Evolutionary conservation across 495 filamentous ascomycete genomes (phyloP), one percentile per base, ranked within the genome.

Genomic region (Xylaria scruposa): DNA sequence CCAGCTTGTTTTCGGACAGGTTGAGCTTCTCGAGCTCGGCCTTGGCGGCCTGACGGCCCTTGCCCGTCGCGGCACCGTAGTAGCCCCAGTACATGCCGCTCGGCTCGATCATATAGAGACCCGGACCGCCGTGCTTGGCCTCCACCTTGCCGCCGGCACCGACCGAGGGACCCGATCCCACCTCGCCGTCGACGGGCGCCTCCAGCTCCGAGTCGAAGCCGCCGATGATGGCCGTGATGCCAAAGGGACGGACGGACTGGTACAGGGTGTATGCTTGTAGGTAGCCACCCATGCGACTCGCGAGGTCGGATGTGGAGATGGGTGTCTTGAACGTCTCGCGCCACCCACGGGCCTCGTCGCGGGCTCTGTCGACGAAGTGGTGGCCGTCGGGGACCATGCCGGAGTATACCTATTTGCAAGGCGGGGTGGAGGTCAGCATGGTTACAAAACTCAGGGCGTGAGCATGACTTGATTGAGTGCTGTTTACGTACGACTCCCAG

Each of bases 51-150:
- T 99, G 96, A 76, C 96, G 87, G 51, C 96, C 96, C 78, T 98
- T 98, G 67, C 96, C 96, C 38, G 96, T 97, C 38, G 96, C 96
- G 60, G 96, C 96, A 75, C 96, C 96, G 81, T 97, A 97, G 84
- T 99, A 99, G 13, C 96, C 96, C 96, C 96, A 99, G 84, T 97
- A 97, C 68, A 95, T 82, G 67, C 96, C 96, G 79, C 94, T 97
- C 60, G 96, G 96, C 85, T 99, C 96, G 77, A 98, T 93, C 96
- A 99, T 99, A 87, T 97, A 98, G 66, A 99, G 87, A 54, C 88
- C 93, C 42, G 96, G 96, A 1, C 95, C 96, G 77, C 95, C 96
- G 76, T 92, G 88, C 80, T 91, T 88, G 71, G 88, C 91, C 61
- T 89, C 81, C 26, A 89, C 86, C 84, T 94, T 95, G 70, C 94